phyloP scores from a whole-genome alignment of 352 stramenopile genomes.

The Phytophthora pistaciae region DNA sequence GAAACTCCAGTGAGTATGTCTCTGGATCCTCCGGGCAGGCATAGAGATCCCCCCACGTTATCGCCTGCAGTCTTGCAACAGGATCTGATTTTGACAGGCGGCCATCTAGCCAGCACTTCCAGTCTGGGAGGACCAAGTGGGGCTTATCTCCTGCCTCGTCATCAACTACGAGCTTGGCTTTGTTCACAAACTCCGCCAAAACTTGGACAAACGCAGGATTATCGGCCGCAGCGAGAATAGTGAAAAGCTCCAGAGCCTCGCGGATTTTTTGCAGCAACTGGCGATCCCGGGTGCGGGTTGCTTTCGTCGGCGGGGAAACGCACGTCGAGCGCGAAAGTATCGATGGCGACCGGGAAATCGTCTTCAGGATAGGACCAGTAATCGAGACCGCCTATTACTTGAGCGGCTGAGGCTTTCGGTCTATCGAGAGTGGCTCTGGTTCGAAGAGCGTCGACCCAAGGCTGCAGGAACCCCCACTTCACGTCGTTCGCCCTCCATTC shows the following conservation, averaged over 20 bases:
- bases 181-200: conserved; percentile 8
- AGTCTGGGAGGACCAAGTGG: neutral
- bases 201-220: conserved; percentile 14
- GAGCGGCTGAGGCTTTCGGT: neutral
- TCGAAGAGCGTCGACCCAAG: conserved; percentile 9
- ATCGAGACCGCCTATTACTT: neutral
- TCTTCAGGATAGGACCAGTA: neutral
- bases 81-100: neutral
- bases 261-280: conserved; percentile 11
- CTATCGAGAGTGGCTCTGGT: neutral
- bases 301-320: conserved; percentile 13
- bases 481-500: conserved; percentile 1
- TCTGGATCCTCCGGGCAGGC: conserved; percentile 8
- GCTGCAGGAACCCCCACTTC: conserved; percentile 17
- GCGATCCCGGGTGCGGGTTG: conserved; percentile 3
- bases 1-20: conserved; percentile 20
- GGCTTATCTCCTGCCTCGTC: neutral
- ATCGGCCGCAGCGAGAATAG: conserved; percentile 11
- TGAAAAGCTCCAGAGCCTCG: conserved; percentile 29
- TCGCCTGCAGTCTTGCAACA: neutral
- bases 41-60: conserved; percentile 17
- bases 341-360: neutral
- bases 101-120: neutral
- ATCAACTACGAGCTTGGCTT: neutral
- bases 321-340: neutral